Conservation (phyloP, 164 flowering plant species). For the Chimonanthus salicifolius region DNA sequence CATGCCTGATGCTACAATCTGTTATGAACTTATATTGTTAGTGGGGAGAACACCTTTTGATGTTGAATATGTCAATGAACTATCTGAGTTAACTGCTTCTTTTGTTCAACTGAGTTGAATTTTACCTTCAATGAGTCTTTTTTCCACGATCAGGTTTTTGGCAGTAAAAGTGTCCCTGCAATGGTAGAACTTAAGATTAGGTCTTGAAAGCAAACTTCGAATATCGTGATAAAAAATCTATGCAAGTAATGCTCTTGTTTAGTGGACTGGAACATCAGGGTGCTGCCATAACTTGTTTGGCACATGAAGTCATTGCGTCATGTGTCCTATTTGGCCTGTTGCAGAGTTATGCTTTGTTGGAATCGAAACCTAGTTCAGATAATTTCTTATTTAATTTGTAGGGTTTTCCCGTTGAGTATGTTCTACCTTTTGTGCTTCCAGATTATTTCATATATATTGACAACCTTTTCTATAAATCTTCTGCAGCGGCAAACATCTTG, state of each 20-base stretch:
- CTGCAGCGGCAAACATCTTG: constrained; percentile 96
- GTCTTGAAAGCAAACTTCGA: background rate
- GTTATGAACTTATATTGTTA: no score
- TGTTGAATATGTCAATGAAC: no score
- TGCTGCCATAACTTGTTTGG: background rate
- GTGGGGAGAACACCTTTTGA: no score
- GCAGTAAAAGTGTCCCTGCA: background rate
- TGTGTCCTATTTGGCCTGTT: background rate
- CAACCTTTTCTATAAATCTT: constrained; percentile 14
- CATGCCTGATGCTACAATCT: no score
- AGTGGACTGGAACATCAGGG: no score
- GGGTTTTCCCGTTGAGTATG: background rate
- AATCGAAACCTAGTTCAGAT: no score
- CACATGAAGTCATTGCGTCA: background rate
- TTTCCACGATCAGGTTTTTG: no score
- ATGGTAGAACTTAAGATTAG: background rate
- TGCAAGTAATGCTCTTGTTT: no score
- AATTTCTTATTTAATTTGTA: no score
- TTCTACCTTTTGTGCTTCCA: background rate
- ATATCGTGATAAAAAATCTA: background rate
- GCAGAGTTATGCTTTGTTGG: background rate
- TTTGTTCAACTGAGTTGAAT: no score
- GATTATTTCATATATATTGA: constrained; percentile 7
- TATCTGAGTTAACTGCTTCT: no score
- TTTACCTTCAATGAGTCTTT: no score